A percentile compares a stretch with the other conserved stretches of the same genome.
Conservation (phyloP, 2,329 filamentous ascomycete species). For the Ramichloridium luteum region DNA sequence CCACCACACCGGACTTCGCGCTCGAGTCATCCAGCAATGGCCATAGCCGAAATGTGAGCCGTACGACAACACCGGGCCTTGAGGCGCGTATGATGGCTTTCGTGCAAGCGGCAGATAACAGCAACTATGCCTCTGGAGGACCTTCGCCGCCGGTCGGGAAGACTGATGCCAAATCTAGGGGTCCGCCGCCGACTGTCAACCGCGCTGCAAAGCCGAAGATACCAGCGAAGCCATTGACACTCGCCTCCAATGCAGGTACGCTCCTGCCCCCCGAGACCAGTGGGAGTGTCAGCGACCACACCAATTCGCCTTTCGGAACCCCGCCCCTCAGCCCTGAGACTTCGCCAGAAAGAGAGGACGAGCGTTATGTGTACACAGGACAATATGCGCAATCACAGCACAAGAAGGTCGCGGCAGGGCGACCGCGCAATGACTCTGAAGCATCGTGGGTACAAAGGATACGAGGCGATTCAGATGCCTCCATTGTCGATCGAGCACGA, state of each 20-base stretch:
- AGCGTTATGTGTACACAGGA: too few relatives aligned
- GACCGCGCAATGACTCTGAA: conserved; percentile 18
- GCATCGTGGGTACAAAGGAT: conserved; percentile 16
- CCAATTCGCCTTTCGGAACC: conserved; percentile 71
- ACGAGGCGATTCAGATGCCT: conserved; percentile 19
- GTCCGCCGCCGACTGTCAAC: conserved; percentile 62
- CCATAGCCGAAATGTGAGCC: conserved; percentile 28
- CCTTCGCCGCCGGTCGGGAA: conserved; percentile 2
- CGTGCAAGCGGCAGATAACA: conserved; percentile 17
- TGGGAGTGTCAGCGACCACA: conserved; percentile 29
- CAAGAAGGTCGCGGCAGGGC: conserved; percentile 9
- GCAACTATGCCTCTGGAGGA: conserved; percentile 3
- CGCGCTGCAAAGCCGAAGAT: conserved; percentile 67
- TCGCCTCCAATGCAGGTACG: conserved; percentile 16
- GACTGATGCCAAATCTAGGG: conserved; percentile 14
- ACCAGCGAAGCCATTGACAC: conserved; percentile 24
- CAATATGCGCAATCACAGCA: too few relatives aligned
- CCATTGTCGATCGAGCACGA: conserved; percentile 12
- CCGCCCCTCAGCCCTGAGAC: conserved; percentile 64
- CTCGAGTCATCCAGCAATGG: conserved; percentile 20
- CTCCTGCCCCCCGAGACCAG: conserved; percentile 30
- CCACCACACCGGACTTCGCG: conserved; percentile 14
- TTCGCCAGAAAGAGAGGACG: conserved; percentile 18
- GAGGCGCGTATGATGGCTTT: conserved; percentile 29
- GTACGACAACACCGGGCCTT: conserved; percentile 29